Conservation (phyloP, 306 rosid species). For the Corylus americana region DNA sequence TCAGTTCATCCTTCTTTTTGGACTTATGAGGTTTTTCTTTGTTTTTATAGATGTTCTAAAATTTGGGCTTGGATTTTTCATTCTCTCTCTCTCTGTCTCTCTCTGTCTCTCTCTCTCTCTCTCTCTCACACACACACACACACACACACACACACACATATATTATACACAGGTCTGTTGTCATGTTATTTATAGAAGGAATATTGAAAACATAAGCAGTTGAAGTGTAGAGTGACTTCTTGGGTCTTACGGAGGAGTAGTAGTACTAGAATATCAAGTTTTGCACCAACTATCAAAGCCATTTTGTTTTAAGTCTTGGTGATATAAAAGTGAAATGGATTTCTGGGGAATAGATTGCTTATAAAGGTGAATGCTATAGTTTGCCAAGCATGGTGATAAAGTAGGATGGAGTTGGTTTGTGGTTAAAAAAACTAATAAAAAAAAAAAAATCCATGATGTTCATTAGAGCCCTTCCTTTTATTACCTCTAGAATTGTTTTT, state of each 20-base stretch:
- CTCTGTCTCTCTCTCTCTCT: too few relatives aligned
- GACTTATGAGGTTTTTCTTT: too few relatives aligned
- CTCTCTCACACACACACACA: too few relatives aligned
- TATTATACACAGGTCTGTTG: too few relatives aligned
- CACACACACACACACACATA: too few relatives aligned
- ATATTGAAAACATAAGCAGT: background rate
- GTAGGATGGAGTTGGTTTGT: background rate
- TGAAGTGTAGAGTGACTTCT: background rate
- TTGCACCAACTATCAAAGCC: too few relatives aligned
- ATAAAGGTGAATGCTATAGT: background rate
- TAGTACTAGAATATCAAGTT: too few relatives aligned
- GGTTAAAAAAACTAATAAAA: background rate
- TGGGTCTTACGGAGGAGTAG: too few relatives aligned
- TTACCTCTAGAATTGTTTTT: background rate
- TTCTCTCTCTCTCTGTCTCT: too few relatives aligned
- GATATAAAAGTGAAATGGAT: background rate
- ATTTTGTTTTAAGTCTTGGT: background rate
- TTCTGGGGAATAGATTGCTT: constrained; percentile 15
- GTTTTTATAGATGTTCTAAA: too few relatives aligned
- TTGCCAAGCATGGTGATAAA: constrained; percentile 3
- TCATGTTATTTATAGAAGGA: background rate
- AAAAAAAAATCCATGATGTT: background rate
- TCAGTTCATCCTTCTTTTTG: too few relatives aligned
- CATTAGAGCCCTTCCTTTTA: background rate
- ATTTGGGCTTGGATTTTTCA: too few relatives aligned